Evolutionary conservation across 169 alveolate species (phyloP), one percentile per base, ranked within the genome.

Genomic region (Prorocentrum cordatum): DNA sequence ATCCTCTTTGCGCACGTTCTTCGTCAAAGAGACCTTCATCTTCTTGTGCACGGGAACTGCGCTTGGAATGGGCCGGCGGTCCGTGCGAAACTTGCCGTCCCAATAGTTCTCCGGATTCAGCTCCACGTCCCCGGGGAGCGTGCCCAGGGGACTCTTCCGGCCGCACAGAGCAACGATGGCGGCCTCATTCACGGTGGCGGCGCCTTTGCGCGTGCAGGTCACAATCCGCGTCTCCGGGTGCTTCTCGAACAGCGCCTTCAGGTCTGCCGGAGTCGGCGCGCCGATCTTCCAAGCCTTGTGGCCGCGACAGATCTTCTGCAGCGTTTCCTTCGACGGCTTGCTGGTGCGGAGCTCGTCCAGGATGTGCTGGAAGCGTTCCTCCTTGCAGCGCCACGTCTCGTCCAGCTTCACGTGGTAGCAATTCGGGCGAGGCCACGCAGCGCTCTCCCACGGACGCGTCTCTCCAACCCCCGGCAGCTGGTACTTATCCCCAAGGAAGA

Each of bases 271-370:
- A 3, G 32, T 58, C 32, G 87, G 87, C 26, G 33, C 45, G 45
- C 31, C 20, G 45, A 27, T 77, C 62, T 22, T 77, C 87, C 87
- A 77, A 0, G 87, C 87, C 6, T 73, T 61, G 31, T 24, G 87
- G 9, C 61, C 45, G 1, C 73, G 47, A 2, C 36, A n/a, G 14
- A 77, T 77, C 39, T 59, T 39, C 70, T 50, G 27, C 71, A 77
- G 64, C 73, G 33, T 59, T 14, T 58, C 24, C 73, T 26, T 39
- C 47, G 47, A 33, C 14, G 87, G 87, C 20, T 33, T 33, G 2
- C 36, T 42, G 5, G 72, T 50, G n/a, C 87, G 72, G 38, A 75
- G 61, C 22, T 24, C 6, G 27, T 50, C 38, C 24, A 75, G 61
- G 39, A 54, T 75, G 29, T 58, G 1, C 61, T 33, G 73, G 42